Percentiles rank a stretch among this genome's conserved stretches.
Conservation (phyloP, 106 monocot species). For the Phalaenopsis equestris region DNA sequence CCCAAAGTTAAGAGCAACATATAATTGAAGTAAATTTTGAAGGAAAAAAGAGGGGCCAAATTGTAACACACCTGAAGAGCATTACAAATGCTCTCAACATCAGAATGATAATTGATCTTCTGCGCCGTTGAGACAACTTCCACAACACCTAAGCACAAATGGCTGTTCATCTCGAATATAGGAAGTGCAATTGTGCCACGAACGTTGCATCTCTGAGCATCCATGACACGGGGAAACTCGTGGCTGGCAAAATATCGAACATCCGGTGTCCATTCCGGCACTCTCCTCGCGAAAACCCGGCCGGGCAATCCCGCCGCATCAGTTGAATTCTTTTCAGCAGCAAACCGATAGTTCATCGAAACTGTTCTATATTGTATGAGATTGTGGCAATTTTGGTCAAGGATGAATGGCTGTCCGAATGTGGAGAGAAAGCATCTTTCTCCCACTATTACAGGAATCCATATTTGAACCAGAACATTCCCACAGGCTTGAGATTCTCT, state of each 20-base stretch:
- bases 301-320: constrained; percentile 66
- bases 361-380: constrained; percentile 50
- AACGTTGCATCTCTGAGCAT: constrained; percentile 50
- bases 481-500: constrained; percentile 30
- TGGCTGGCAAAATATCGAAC: constrained; percentile 57
- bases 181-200: constrained; percentile 65
- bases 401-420: constrained; percentile 54
- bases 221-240: constrained; percentile 54
- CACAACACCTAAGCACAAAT: constrained; percentile 75
- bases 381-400: constrained; percentile 31
- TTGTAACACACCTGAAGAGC: constrained; percentile 64
- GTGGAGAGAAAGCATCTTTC: constrained; percentile 53
- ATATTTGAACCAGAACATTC: constrained; percentile 65
- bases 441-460: constrained; percentile 50
- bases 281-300: constrained; percentile 59
- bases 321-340: constrained; percentile 44
- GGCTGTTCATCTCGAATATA: constrained; percentile 41
- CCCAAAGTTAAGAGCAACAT: too few relatives aligned
- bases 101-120: constrained; percentile 62
- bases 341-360: constrained; percentile 49
- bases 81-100: constrained; percentile 67
- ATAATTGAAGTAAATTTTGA: too few relatives aligned
- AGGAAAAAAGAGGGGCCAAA: too few relatives aligned
- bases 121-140: constrained; percentile 62
- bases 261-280: constrained; percentile 97